A percentile compares a stretch with the other conserved stretches of the same genome.
Conservation (phyloP, 1,139 yeast genomes). For the Arxiozyma telluris region DNA sequence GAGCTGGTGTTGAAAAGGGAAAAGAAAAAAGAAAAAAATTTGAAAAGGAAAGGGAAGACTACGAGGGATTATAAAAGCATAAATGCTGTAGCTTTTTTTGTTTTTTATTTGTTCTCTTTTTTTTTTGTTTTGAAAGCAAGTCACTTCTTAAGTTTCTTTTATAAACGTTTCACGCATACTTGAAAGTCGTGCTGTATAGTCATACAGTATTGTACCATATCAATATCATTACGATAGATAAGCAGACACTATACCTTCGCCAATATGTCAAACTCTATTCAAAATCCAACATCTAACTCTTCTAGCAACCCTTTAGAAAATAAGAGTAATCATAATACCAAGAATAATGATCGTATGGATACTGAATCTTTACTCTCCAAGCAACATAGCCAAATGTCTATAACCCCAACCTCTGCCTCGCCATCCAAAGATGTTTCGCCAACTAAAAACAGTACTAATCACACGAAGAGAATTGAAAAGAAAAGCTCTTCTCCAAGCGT, state of each 20-base stretch:
- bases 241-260: not conserved
- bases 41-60: no score
- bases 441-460: not conserved
- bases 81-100: no score
- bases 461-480: constrained; percentile 1
- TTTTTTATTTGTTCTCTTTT: no score
- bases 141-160: not conserved
- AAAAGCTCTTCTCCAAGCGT: not conserved
- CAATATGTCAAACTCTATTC: not conserved
- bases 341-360: no score
- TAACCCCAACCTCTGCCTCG: not conserved
- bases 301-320: not conserved
- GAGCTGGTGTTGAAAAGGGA: no score
- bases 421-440: no score
- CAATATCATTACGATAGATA: not conserved
- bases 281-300: not conserved
- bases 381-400: not conserved
- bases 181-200: no score
- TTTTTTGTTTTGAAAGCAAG: not conserved
- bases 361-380: not conserved
- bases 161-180: not conserved
- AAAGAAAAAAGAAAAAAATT: no score
- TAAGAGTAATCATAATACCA: not conserved
- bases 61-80: not conserved
- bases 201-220: no score